Evolutionary conservation across 1,284 basidiomycete genomes (phyloP), one percentile per base, ranked within the genome.

Genomic region (Cystobasidiaceae sp.): DNA sequence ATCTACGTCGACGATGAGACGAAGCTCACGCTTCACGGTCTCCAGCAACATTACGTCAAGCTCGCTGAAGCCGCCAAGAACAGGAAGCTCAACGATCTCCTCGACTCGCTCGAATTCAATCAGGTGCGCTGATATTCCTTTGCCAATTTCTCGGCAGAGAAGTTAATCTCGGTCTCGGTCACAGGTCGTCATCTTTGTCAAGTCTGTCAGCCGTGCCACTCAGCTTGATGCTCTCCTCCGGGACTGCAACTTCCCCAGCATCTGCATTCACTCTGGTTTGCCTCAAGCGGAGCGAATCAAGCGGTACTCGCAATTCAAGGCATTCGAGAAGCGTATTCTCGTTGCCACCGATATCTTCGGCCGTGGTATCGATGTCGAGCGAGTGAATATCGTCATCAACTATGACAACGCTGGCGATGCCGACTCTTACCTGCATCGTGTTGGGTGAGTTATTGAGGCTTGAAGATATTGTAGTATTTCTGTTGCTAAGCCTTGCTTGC

Each of bases 1-100:
- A 98, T 99, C 71, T 98, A 98, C 78, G 93, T 99, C 65, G 96
- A 99, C 75, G 96, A 99, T 76, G 96, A 98, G 82, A 96, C 96
- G 66, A 99, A 99, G 80, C 80, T 99, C 67, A 99, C 96, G 1
- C 84, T 99, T 32, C 96, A 99, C 79, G 96, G 96, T 72, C 83
- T 99, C 4, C 96, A 98, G 78, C 96, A 99, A 80, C 93, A 98
- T 79, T 99, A 93, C 76, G 90, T 98, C 71, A 93, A 93, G 79
- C 81, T 97, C 28, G 93, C 97, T 73, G 96, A 99, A 80, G 84
- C 83, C 44, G 86, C 85, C 68, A 99, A 99, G 83, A 98, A 98
- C 81, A 86, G 93, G 80, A 98, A 97, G 80, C 79, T 98, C 66
- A 99, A 98, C 75, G 94, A 97, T 72, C 80, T 98, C 49, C 83